These are phyloP conservation scores for Penicillium turbatum DNA, from an alignment of 495 filamentous ascomycete species.

Conservation along the genomic window DNA sequence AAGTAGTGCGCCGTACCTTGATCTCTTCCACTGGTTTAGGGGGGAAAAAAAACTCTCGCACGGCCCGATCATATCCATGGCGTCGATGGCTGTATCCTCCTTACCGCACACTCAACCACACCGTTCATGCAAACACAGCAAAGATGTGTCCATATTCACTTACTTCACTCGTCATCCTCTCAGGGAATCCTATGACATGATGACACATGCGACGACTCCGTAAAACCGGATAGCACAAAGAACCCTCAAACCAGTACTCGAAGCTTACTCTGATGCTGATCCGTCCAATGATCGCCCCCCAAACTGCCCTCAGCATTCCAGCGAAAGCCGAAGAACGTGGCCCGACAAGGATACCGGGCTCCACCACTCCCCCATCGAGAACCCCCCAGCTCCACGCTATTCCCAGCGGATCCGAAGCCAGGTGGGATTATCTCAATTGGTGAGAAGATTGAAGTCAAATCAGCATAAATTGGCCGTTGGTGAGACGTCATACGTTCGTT, in stretches of 20 bases:
- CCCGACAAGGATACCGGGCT: neutral
- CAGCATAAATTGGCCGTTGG: too few relatives aligned
- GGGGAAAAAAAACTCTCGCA: neutral
- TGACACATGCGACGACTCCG: neutral
- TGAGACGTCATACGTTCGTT: neutral
- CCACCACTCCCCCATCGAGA: neutral
- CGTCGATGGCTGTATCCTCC: conserved; percentile 1
- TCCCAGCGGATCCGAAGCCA: conserved; percentile 3
- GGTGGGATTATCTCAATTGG: neutral
- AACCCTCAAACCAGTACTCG: neutral
- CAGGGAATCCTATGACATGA: neutral
- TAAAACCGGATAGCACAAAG: neutral
- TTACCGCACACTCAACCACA: conserved; percentile 1
- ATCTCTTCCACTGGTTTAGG: neutral
- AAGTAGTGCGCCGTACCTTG: neutral
- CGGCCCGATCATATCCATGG: neutral
- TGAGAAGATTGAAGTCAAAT: neutral
- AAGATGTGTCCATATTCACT: neutral
- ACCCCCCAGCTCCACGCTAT: neutral
- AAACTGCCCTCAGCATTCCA: conserved; percentile 6
- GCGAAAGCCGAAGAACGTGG: conserved; percentile 12
- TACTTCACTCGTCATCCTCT: neutral
- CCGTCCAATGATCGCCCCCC: neutral
- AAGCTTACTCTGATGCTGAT: neutral
- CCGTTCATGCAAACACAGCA: neutral